Evolutionary conservation across 2,329 filamentous ascomycete species (phyloP).

Genomic region (Gnomoniopsis smithogilvyi): DNA sequence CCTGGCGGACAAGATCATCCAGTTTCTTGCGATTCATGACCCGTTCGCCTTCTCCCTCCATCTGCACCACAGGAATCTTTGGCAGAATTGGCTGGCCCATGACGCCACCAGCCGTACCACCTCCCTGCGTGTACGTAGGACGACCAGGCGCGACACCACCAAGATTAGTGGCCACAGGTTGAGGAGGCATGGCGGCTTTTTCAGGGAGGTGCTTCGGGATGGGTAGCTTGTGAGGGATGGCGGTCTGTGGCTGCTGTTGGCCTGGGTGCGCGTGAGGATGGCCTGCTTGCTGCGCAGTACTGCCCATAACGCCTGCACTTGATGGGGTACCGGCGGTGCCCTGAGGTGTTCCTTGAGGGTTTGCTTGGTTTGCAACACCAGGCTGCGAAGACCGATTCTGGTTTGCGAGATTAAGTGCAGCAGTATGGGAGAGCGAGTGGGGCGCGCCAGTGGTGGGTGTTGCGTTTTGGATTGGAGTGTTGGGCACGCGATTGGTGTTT

Average conservation of each 20-base stretch:
- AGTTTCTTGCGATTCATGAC: conserved; percentile 98
- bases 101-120: conserved; percentile 72
- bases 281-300: conserved; percentile 26
- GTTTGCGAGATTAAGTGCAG: conserved; percentile 47
- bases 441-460: conserved; percentile 37
- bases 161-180: conserved; percentile 64
- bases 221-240: conserved; percentile 61
- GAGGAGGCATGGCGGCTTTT: conserved; percentile 64
- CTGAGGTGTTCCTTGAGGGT: conserved; percentile 15
- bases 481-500: conserved; percentile 21
- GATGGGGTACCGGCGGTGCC: conserved; percentile 16
- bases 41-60: conserved; percentile 88
- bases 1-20: conserved; percentile 90
- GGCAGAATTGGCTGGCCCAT: conserved; percentile 84
- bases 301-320: conserved; percentile 18
- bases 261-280: conserved; percentile 48
- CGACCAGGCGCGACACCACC: conserved; percentile 62
- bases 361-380: conserved; percentile 17
- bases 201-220: conserved; percentile 77
- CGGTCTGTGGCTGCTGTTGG: conserved; percentile 34
- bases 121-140: conserved; percentile 80
- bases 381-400: conserved; percentile 32
- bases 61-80: conserved; percentile 77
- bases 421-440: conserved; percentile 45
- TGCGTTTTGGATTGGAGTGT: conserved; percentile 44